Percentiles rank a stretch among this genome's conserved stretches.
These are phyloP conservation scores for Periconia sp. DNA, from an alignment of 2,329 filamentous ascomycete species.

Conservation along the genomic window DNA sequence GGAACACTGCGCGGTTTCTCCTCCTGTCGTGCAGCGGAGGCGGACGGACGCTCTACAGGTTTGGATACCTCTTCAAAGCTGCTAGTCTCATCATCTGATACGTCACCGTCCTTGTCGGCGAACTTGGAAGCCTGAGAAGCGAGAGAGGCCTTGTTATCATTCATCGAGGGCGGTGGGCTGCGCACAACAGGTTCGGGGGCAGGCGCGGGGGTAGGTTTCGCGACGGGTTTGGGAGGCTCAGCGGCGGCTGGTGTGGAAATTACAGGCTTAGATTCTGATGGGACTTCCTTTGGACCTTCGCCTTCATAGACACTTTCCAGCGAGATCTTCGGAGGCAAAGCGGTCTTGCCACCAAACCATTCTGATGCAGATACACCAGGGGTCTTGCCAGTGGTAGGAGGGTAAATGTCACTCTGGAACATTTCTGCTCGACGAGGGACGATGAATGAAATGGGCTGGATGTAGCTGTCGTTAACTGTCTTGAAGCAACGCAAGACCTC, in stretches of 20 bases:
- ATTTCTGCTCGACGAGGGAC: constrained; percentile 90
- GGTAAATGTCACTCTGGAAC: constrained; percentile 97
- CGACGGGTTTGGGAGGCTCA: constrained; percentile 57
- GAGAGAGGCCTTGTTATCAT: constrained; percentile 86
- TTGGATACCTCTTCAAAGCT: constrained; percentile 86
- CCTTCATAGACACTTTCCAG: constrained; percentile 91
- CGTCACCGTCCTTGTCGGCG: constrained; percentile 70
- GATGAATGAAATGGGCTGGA: constrained; percentile 97
- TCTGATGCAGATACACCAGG: constrained; percentile 78
- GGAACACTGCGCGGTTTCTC: constrained; percentile 41
- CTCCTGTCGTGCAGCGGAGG: constrained; percentile 40
- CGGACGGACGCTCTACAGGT: constrained; percentile 63
- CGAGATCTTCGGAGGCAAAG: constrained; percentile 85
- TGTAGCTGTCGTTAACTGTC: constrained; percentile 90
- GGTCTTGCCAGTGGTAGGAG: constrained; percentile 77
- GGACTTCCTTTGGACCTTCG: constrained; percentile 73
- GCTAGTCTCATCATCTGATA: constrained; percentile 66
- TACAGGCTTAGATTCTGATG: constrained; percentile 67
- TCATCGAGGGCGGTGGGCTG: constrained; percentile 68
- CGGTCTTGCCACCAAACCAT: constrained; percentile 85
- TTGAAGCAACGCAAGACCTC: constrained; percentile 91
- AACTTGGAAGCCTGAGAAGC: constrained; percentile 76
- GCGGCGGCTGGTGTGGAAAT: constrained; percentile 33
- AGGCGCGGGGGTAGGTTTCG: constrained; percentile 46
- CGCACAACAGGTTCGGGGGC: constrained; percentile 51